Evolutionary conservation across 208 protist species (phyloP), one percentile per base, ranked within the genome.

Genomic region (Leishmania amazonensis): DNA sequence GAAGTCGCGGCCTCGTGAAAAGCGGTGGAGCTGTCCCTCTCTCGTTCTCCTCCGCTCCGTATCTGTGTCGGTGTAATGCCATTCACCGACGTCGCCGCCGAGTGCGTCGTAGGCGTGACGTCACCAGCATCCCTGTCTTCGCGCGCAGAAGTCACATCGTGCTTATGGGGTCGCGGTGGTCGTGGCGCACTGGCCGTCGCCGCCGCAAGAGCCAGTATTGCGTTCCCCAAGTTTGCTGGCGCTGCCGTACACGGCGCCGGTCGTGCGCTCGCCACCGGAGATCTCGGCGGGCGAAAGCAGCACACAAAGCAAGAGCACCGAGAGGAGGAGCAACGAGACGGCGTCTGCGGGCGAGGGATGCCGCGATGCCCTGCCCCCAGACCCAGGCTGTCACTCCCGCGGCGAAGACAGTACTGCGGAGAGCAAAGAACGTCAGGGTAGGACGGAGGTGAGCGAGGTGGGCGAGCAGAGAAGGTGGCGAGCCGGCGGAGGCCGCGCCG

Each of bases 231-330:
- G 19, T 31, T 54, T n/a, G 28, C 17, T 28, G 51, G 76, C 60
- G 58, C 21, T 53, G 21, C 75, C 24, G n/a, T 76, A 74, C 47
- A 51, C 17, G 0, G 54, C 35, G 42, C 17, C 28, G 3, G 54
- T n/a, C 21, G 45, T 28, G 49, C 13, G 49, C 7, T 19, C 49
- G 40, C 31, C 11, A 28, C 19, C 58, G 60, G 45, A 28, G 49
- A 31, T 24, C 80, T 38, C 42, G 60, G 8, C 15, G 24, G 42
- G 2, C 8, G 62, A n/a, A 72, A 38, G 53, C 60, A 38, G 40
- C 82, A 85, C 45, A 85, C 82, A 53, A 85, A 81, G 73, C 82
- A 85, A 13, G 82, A 79, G 72, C 82, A 85, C 3, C 57, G 19
- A 13, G 76, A 77, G 54, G 40, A 57, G 67, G 17, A 79, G 35